Evolutionary conservation across 2,329 filamentous ascomycete species (phyloP).

Genomic region (Alternaria incomplexa): DNA sequence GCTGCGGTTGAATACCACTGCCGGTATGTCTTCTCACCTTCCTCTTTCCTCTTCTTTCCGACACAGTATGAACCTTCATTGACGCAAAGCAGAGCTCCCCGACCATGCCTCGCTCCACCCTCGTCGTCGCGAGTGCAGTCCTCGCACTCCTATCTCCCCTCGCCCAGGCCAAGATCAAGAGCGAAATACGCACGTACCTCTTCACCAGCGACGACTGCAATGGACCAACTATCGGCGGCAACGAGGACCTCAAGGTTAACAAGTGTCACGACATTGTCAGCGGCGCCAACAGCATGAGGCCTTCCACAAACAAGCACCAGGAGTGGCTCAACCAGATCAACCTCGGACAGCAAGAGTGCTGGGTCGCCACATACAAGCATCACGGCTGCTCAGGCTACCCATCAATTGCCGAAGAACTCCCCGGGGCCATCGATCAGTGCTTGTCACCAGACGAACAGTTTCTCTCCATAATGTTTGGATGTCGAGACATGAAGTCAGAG

Average conservation of each 20-base stretch:
- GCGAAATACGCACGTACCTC: slow-evolving; percentile 17
- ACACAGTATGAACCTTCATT: background rate
- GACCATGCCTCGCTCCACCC: slow-evolving; percentile 17
- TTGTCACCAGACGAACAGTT: background rate
- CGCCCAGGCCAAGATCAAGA: slow-evolving; percentile 18
- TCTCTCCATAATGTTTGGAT: slow-evolving; percentile 24
- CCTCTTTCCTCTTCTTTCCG: background rate
- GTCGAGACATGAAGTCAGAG: background rate
- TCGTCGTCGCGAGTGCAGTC: slow-evolving; percentile 16
- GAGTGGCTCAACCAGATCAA: slow-evolving; percentile 19
- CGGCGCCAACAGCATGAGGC: slow-evolving; percentile 22
- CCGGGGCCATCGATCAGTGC: slow-evolving; percentile 13
- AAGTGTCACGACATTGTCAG: slow-evolving; percentile 22
- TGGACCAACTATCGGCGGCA: slow-evolving; percentile 15
- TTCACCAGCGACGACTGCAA: slow-evolving; percentile 25
- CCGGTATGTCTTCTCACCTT: background rate
- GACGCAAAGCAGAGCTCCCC: background rate
- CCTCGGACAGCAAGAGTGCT: slow-evolving; percentile 12
- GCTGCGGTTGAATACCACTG: background rate
- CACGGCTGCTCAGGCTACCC: slow-evolving; percentile 11
- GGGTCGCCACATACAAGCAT: slow-evolving; percentile 16
- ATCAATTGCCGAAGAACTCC: background rate
- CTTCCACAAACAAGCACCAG: slow-evolving; percentile 12
- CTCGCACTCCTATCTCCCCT: slow-evolving; percentile 20
- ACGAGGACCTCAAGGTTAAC: slow-evolving; percentile 24